Percentiles rank a stretch among this genome's conserved stretches.
These are phyloP conservation scores for Aureobasidium sp. DNA, from an alignment of 2,329 filamentous ascomycete species.

Conservation along the genomic window DNA sequence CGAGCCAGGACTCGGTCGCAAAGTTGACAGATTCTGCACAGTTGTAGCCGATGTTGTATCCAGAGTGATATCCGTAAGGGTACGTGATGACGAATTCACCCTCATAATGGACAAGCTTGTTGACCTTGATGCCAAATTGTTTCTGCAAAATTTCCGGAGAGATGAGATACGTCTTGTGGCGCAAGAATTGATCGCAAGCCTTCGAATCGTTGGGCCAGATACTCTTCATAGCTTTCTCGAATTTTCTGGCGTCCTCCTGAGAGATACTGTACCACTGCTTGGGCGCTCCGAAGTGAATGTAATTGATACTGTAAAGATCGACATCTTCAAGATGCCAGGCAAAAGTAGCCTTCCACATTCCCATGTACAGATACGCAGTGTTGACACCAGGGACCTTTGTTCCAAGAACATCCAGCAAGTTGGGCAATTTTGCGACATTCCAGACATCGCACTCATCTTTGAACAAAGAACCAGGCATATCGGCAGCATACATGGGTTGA, in stretches of 20 bases:
- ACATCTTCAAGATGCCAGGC: conserved; percentile 99
- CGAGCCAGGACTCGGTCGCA: conserved; percentile 87
- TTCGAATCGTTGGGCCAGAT: conserved; percentile 95
- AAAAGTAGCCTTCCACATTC: conserved; percentile 99
- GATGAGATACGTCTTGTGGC: conserved; percentile 95
- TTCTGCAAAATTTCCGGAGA: conserved; percentile 81
- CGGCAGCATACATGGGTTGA: conserved; percentile 87
- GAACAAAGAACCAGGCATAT: conserved; percentile 93
- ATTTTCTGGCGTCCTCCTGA: conserved; percentile 83
- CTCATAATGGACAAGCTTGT: conserved; percentile 89
- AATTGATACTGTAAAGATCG: conserved; percentile 99
- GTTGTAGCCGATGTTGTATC: conserved; percentile 96
- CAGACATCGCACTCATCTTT: conserved; percentile 74
- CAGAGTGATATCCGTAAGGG: conserved; percentile 96
- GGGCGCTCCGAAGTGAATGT: conserved; percentile 94
- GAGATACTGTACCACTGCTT: conserved; percentile 99
- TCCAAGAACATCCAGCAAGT: conserved; percentile 85
- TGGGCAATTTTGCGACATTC: conserved; percentile 93
- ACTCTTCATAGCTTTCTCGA: conserved; percentile 88
- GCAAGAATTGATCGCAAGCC: conserved; percentile 88
- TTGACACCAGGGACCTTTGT: conserved; percentile 97
- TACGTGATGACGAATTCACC: conserved; percentile 98
- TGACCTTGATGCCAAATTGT: conserved; percentile 91
- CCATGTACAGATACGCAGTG: conserved; percentile 92
- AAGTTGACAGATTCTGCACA: conserved; percentile 99